phyloP scores from a whole-genome alignment of 2,329 filamentous ascomycete species.

The Aspergillus sp. region DNA sequence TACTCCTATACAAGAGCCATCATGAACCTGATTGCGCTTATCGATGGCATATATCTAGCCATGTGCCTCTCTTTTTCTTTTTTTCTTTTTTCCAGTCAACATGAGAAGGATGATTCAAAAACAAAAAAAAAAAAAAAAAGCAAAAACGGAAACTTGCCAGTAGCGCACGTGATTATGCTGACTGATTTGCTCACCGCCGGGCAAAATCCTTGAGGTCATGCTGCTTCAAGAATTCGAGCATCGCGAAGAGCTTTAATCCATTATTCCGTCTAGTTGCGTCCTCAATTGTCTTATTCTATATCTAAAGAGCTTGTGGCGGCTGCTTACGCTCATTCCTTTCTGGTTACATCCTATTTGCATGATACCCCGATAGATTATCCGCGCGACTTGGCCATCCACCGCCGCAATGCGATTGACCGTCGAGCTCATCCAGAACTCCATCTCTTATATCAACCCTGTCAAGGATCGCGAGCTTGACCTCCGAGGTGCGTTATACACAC shows the following conservation, averaged over 20 bases:
- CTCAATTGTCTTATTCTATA: neutral
- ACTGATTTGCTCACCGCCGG: slow-evolving; percentile 9
- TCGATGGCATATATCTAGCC: no score
- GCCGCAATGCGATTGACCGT: slow-evolving; percentile 82
- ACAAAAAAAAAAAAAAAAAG: neutral
- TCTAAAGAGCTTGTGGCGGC: neutral
- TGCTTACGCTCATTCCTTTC: neutral
- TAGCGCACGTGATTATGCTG: neutral
- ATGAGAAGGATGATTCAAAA: no score
- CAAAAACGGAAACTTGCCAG: neutral
- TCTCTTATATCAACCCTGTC: slow-evolving; percentile 97
- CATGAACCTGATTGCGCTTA: no score
- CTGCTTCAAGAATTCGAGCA: slow-evolving; percentile 5
- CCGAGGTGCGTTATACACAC: slow-evolving; percentile 69
- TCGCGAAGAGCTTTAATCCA: slow-evolving; percentile 5
- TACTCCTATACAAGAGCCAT: no score
- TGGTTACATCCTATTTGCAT: slow-evolving; percentile 5
- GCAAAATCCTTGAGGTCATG: slow-evolving; percentile 11
- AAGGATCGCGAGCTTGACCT: slow-evolving; percentile 99
- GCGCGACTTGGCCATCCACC: slow-evolving; percentile 4
- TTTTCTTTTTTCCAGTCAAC: no score
- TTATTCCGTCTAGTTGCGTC: slow-evolving; percentile 1
- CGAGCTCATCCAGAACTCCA: slow-evolving; percentile 87
- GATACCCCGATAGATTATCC: slow-evolving; percentile 12
- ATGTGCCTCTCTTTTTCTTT: no score